Base-by-base conservation (phyloP, 2,329 filamentous ascomycete species). In the Aspergillus uvarum region DNA sequence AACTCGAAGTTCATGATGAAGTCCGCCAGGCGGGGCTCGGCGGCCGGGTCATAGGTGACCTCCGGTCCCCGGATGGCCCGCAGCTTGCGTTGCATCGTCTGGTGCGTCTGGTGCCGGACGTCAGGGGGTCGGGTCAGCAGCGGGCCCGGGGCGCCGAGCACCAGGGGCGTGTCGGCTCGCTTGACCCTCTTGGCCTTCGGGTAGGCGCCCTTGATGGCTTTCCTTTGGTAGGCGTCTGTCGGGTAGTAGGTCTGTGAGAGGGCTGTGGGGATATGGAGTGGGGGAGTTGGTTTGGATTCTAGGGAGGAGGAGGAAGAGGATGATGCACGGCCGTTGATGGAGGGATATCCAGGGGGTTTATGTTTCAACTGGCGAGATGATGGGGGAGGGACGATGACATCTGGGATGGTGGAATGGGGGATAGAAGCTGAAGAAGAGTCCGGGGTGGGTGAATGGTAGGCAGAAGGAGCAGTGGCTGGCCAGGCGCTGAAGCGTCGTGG, bases 1-100 rank as follows among this genome's bases (percentile, higher is more conserved):
- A 79, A 79, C n/a, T 74, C 72, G 56, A 78, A 78, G 47, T 76
- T 76, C 0, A 70, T 58, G 0, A 69, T 68, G 11, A 74, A 67
- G 1, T 66, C 60, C 1, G 72, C 64, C 0, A 74, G 63, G 7
- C 54, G 54, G 2, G 50, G 51, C 4, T 67, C 61, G 19, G 65
- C 60, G 0, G 56, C 58, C 0, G 62, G 55, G 0, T 62, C 63
- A 31, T 74, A 58, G 3, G 62, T 67, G 19, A 77, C 70, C 0
- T 54, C 19, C 1, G 76, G 75, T 0, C 77, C 76, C 7, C 68
- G 54, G 19, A 70, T 72, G 21, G 44, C 53, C 0, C 53, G 26
- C 1, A 75, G 58, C 48, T 74, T 75, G 21, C 65, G 56, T 4
- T 68, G 48, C 1, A 76, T 59, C 0, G 59, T 61, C 14, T 61